These are phyloP conservation scores for Penicillium diatomitis DNA, from an alignment of 495 filamentous ascomycete species.

Conservation along the genomic window DNA sequence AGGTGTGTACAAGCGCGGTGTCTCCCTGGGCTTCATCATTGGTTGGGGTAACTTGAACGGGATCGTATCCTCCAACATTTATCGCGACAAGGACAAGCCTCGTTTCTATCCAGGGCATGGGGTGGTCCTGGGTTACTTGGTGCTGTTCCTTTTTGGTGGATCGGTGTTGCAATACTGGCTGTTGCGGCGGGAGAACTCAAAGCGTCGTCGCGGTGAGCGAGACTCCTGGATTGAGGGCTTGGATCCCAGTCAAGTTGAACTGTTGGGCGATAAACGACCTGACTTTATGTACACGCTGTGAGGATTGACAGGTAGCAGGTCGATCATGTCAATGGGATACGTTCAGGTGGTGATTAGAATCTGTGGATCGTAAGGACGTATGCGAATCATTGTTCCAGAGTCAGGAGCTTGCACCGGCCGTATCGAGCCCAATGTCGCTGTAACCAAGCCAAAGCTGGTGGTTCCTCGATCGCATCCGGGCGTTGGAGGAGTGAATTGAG, in stretches of 20 bases:
- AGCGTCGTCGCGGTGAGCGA: constrained; percentile 49
- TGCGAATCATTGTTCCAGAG: too few species aligned
- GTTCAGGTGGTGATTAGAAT: not conserved
- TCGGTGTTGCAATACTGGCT: constrained; percentile 55
- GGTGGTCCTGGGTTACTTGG: constrained; percentile 51
- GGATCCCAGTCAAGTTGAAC: constrained; percentile 19
- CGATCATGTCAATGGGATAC: not conserved
- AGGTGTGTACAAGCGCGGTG: constrained; percentile 82
- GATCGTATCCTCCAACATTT: constrained; percentile 71
- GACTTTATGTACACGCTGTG: constrained; percentile 72
- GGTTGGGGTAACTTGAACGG: constrained; percentile 93
- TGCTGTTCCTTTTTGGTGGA: constrained; percentile 50
- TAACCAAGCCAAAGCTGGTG: too few species aligned
- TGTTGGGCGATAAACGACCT: constrained; percentile 59
- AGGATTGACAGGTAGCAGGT: not conserved
- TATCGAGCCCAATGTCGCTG: not conserved
- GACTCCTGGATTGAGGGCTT: constrained; percentile 52
- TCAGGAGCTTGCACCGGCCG: not conserved
- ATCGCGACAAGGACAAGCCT: constrained; percentile 45
- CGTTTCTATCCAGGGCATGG: constrained; percentile 49
- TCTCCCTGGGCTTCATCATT: constrained; percentile 78
- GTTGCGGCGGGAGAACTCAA: constrained; percentile 37
- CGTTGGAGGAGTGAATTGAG: too few species aligned
- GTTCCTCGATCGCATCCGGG: too few species aligned
- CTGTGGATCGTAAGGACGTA: too few species aligned